phyloP scores from a whole-genome alignment of 2,329 filamentous ascomycete species.

The Trichoderma citrinoviride region DNA sequence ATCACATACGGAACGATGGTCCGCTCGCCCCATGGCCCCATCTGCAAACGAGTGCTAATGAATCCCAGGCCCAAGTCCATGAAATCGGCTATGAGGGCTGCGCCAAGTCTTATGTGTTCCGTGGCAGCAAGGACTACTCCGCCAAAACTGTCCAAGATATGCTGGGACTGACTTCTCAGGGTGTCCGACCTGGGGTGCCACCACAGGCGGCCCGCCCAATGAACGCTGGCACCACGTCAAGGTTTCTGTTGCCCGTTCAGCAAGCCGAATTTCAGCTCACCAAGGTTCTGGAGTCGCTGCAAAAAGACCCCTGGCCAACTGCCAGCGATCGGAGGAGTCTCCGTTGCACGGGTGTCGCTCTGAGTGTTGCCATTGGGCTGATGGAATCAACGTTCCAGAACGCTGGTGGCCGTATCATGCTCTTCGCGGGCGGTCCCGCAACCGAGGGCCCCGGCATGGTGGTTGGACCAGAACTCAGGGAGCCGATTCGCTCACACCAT shows the following conservation, averaged over 20 bases:
- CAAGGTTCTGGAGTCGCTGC: constrained; percentile 89
- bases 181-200: constrained; percentile 71
- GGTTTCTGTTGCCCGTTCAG: constrained; percentile 90
- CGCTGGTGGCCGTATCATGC: constrained; percentile 91
- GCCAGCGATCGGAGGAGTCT: constrained; percentile 87
- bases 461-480: constrained; percentile 89
- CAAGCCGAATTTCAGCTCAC: constrained; percentile 97
- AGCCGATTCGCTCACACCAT: constrained; percentile 96
- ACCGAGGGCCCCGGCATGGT: constrained; percentile 97
- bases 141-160: constrained; percentile 99
- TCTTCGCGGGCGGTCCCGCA: constrained; percentile 90
- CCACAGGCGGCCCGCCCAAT: constrained; percentile 72
- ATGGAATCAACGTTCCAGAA: constrained; percentile 96
- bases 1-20: constrained; percentile 94
- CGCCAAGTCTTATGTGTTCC: constrained; percentile 97
- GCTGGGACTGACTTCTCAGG: constrained; percentile 76
- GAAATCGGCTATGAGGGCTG: constrained; percentile 98
- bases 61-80: constrained; percentile 79
- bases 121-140: constrained; percentile 96
- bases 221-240: constrained; percentile 75
- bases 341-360: constrained; percentile 91
- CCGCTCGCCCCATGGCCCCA: constrained; percentile 29
- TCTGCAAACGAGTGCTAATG: constrained; percentile 25
- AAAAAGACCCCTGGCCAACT: constrained; percentile 97
- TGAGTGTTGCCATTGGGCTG: constrained; percentile 89